phyloP scores from a whole-genome alignment of 176 grass and related monocot species.

The Oryza longistaminata region DNA sequence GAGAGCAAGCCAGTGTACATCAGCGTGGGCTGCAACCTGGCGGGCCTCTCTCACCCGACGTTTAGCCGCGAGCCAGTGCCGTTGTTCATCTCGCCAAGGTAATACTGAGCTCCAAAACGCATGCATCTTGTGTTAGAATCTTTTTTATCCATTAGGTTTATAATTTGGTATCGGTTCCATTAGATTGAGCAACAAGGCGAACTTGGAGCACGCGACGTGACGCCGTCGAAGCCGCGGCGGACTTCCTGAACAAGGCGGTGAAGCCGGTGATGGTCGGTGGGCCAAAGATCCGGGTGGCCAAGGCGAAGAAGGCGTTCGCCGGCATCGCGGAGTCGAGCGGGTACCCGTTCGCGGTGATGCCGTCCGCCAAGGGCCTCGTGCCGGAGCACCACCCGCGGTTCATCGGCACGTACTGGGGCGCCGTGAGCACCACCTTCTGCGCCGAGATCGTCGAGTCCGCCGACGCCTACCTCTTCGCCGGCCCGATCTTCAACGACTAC shows the following conservation, averaged over 20 bases:
- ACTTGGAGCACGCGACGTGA: conserved; percentile 57
- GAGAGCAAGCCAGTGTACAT: conserved; percentile 86
- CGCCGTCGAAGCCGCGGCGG: conserved; percentile 56
- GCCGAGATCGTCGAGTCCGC: conserved; percentile 84
- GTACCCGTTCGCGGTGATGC: conserved; percentile 67
- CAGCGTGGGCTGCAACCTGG: conserved; percentile 74
- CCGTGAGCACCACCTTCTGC: conserved; percentile 70
- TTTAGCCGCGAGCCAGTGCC: conserved; percentile 69
- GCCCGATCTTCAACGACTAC: conserved; percentile 84
- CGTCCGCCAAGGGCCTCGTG: conserved; percentile 73
- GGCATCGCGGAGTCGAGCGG: conserved; percentile 48
- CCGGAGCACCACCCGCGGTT: conserved; percentile 73
- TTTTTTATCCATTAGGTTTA: background rate
- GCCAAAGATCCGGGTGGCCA: conserved; percentile 65
- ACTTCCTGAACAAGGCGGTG: conserved; percentile 64
- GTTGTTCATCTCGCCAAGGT: conserved; percentile 71
- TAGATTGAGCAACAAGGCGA: conserved; percentile 69
- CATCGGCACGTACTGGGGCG: conserved; percentile 89
- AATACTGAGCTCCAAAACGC: background rate
- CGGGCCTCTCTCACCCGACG: conserved; percentile 58
- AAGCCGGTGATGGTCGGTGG: conserved; percentile 71
- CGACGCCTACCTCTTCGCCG: conserved; percentile 69
- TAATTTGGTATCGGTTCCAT: background rate
- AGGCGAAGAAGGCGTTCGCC: conserved; percentile 58
- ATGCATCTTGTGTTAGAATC: background rate